Evolutionary conservation across 495 filamentous ascomycete species (phyloP), one percentile per base, ranked within the genome.

Genomic region (Gamarada debralockiae): DNA sequence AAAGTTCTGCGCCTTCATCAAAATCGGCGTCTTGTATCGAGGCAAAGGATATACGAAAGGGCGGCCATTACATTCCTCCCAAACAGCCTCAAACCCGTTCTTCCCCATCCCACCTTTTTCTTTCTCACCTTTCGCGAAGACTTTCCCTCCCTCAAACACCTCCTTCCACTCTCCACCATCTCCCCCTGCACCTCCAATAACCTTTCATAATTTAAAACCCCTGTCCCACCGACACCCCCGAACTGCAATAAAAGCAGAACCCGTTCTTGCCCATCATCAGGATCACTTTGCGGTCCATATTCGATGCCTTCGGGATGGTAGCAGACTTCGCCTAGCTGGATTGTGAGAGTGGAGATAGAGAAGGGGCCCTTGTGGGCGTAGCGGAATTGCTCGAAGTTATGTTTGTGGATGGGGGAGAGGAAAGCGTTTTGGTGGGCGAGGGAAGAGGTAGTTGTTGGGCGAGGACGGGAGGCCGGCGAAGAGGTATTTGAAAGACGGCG

Each of bases 331-430:
- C 45, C 45, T 34, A 31, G 8, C 5, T 34, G 7, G 27, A 48
- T 31, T 12, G 45, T 48, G 4, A 36, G 8, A 17, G 8, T 9
- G 7, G 45, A 17, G 3, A 48, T 48, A 10, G 22, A 31, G 25
- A 48, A 36, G 10, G 8, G 6, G n/a, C 45, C 45, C 4, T 18
- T 6, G 22, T 48, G 18, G 17, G 24, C 45, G 29, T 48, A 48
- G 5, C 45, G 45, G 45, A 48, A 31, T 34, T 48, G 45, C 14
- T 48, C 45, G 45, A 48, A 48, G 22, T 48, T 48, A 25, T 48
- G 45, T 14, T 48, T 31, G 45, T 48, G 45, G 27, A 48, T 14
- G 10, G 45, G 45, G 20, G 45, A 48, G 27, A 8, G 34, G 45
- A 48, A 48, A 12, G 7, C n/a, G 3, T 36, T 17, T 36, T 48